Evolutionary conservation across 371 early-diverging fungal species (phyloP), one percentile per base, ranked within the genome.

Genomic region (Zopfochytrium polystomum): DNA sequence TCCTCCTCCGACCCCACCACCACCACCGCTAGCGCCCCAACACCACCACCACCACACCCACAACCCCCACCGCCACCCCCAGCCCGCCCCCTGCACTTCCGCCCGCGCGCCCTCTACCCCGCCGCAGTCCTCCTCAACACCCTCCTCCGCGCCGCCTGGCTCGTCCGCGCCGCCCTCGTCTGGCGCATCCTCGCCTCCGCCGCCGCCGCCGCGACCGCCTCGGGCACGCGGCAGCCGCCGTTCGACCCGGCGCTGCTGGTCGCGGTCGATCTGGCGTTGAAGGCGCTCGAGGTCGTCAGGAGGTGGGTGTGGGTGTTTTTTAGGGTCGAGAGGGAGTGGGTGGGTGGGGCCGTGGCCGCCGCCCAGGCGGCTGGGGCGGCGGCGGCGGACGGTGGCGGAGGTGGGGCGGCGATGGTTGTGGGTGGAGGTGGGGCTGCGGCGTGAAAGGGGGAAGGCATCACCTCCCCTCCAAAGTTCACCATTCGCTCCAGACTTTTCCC

Each of bases 241-340:
- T 20, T 35, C 15, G 27, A 18, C 35, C 53, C 13, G 52, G 46
- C n/a, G 30, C 6, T 23, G 44, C 44, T 90, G 53, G 82, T 85
- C 30, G 85, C 80, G 23, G 80, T 86, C 32, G 89, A 88, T 20
- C 83, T 92, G 58, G 72, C 85, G 58, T 78, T 95, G 68, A 86
- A 87, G 56, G 68, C 83, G 4, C 61, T 91, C 9, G 96, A 96
- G 71, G 79, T 96, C 2, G 55, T 86, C 23, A 62, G 96, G 51
- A 76, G 96, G 43, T 93, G 93, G 88, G 75, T 93, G 48, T 96
- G 96, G 96, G 87, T 91, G 0, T 87, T 91, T 49, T 87, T 94
- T 67, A 73, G 95, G 20, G 70, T 93, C 48, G 96, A 96, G 73
- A 76, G 80, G 38, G 91, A 89, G 68, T 87, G 85, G 86, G 83